phyloP scores from a whole-genome alignment of 1,284 basidiomycete genomes.

The Fistulina hepatica region DNA sequence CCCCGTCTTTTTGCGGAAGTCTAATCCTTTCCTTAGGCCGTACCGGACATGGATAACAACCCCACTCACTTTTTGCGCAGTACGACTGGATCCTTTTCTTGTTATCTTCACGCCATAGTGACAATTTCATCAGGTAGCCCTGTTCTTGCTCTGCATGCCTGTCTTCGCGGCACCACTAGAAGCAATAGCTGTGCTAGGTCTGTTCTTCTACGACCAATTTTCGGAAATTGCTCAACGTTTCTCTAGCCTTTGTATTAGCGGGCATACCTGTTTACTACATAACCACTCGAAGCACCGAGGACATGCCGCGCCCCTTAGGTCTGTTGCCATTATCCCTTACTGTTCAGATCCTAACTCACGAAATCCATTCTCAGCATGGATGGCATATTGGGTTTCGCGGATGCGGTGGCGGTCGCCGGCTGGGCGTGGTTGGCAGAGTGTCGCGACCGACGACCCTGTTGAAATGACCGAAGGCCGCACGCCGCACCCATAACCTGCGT shows the following conservation, averaged over 20 bases:
- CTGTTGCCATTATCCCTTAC: background rate
- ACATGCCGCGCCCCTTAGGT: constrained; percentile 16
- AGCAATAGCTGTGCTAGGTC: constrained; percentile 78
- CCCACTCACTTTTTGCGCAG: constrained; percentile 83
- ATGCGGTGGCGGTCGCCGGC: constrained; percentile 39
- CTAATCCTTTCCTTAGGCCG: constrained; percentile 41
- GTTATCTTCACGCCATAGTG: constrained; percentile 1
- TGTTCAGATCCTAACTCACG: background rate
- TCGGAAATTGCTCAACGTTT: constrained; percentile 4
- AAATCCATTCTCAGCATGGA: constrained; percentile 31
- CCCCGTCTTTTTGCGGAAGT: background rate
- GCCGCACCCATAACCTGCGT: too few species aligned
- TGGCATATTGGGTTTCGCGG: constrained; percentile 32
- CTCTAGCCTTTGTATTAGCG: constrained; percentile 52
- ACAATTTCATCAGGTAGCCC: constrained; percentile 50
- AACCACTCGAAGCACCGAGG: constrained; percentile 35
- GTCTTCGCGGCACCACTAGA: constrained; percentile 88
- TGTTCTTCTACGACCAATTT: constrained; percentile 17
- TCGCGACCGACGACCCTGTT: constrained; percentile 59
- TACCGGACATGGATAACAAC: constrained; percentile 90
- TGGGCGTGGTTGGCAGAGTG: constrained; percentile 61
- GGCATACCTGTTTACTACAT: constrained; percentile 82
- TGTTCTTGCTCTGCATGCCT: constrained; percentile 93
- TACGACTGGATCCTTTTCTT: constrained; percentile 29
- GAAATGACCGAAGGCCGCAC: constrained; percentile 59